A percentile compares a stretch with the other conserved stretches of the same genome.
These are phyloP conservation scores for Paspalum vaginatum DNA, from an alignment of 176 grass and related monocot genomes.

Conservation along the genomic window DNA sequence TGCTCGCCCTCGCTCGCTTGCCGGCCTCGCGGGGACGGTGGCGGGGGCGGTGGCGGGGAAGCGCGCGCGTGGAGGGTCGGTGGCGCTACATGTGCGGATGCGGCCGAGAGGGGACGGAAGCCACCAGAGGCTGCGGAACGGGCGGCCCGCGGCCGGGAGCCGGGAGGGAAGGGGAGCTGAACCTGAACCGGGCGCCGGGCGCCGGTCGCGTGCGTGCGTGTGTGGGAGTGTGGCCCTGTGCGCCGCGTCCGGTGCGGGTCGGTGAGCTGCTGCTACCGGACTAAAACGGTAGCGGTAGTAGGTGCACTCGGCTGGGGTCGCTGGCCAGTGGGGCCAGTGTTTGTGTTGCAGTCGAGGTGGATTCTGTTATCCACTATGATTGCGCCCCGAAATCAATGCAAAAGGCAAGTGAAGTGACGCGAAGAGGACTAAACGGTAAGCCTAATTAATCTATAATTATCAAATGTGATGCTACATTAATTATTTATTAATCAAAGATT, in stretches of 20 bases:
- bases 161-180: background rate
- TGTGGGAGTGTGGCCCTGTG: background rate
- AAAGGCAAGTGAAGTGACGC: too few species aligned
- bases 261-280: background rate
- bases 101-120: background rate
- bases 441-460: too few species aligned
- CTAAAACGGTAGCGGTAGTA: background rate
- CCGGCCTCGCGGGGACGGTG: background rate
- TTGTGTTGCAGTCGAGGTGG: background rate
- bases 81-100: conserved; percentile 25
- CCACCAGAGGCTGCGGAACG: conserved; percentile 18
- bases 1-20: too few species aligned
- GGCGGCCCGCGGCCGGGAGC: conserved; percentile 3
- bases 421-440: too few species aligned
- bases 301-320: background rate
- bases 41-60: too few species aligned
- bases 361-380: background rate
- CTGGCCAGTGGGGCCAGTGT: background rate
- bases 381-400: background rate
- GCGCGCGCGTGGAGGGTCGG: background rate
- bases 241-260: background rate
- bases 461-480: too few species aligned
- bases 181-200: too few species aligned
- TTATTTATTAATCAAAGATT: too few species aligned
- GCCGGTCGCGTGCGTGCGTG: background rate